These are phyloP conservation scores for Dactylonectria estremocensis DNA, from an alignment of 2,329 filamentous ascomycete species.

Conservation along the genomic window DNA sequence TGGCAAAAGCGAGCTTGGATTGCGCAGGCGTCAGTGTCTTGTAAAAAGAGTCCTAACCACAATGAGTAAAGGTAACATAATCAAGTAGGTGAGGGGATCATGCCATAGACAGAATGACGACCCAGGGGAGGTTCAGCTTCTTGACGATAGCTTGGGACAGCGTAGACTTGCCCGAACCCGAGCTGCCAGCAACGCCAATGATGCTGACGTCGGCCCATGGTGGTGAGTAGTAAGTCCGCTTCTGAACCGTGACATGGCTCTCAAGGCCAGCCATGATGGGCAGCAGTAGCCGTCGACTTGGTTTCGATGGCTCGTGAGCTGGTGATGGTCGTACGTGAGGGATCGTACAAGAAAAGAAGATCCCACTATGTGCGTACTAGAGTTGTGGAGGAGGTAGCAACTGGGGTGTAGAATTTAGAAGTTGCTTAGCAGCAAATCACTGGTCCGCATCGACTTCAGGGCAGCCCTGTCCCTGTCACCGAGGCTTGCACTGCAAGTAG, in stretches of 20 bases:
- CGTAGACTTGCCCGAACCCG: slow-evolving; percentile 94
- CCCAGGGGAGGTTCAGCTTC: slow-evolving; percentile 94
- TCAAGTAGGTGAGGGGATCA: slow-evolving; percentile 41
- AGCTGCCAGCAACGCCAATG: slow-evolving; percentile 95
- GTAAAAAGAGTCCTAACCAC: slow-evolving; percentile 91
- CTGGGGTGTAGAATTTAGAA: slow-evolving; percentile 13
- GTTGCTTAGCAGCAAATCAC: slow-evolving; percentile 14
- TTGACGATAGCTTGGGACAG: slow-evolving; percentile 92
- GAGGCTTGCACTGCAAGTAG: slow-evolving; percentile 5
- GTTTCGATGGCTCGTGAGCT: slow-evolving; percentile 15
- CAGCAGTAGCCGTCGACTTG: slow-evolving; percentile 33
- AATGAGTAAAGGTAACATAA: slow-evolving; percentile 39
- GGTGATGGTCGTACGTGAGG: slow-evolving; percentile 13
- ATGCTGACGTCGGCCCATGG: slow-evolving; percentile 98
- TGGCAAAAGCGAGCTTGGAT: slow-evolving; percentile 84
- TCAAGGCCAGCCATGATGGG: slow-evolving; percentile 48
- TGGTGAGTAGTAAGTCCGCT: slow-evolving; percentile 85
- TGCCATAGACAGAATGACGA: slow-evolving; percentile 97
- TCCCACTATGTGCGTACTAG: background rate
- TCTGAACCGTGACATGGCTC: slow-evolving; percentile 66
- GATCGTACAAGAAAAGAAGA: slow-evolving; percentile 14
- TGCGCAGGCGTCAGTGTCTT: slow-evolving; percentile 87
- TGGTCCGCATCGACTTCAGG: slow-evolving; percentile 19
- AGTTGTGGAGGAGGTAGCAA: slow-evolving; percentile 15
- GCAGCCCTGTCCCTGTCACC: slow-evolving; percentile 28